Percentiles rank a stretch among this genome's conserved stretches.
These are phyloP conservation scores for Cercospora nicotianae DNA, from an alignment of 2,329 filamentous ascomycete species.

Conservation along the genomic window DNA sequence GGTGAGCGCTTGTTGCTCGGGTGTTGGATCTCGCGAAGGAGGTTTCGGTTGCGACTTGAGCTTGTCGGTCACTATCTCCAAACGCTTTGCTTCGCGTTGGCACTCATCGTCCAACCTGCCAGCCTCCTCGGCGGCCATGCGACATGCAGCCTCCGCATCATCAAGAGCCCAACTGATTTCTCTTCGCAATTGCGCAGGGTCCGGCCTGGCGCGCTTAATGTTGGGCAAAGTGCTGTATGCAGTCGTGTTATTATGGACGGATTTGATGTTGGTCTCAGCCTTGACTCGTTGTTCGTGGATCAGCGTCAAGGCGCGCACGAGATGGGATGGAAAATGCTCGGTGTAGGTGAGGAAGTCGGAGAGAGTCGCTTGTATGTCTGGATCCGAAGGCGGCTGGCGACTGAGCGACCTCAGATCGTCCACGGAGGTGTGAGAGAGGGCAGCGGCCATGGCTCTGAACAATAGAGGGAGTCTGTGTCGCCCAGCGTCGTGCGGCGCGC, in stretches of 20 bases:
- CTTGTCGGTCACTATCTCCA: slow-evolving; percentile 62
- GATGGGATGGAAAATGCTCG: slow-evolving; percentile 66
- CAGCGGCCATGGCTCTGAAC: slow-evolving; percentile 23
- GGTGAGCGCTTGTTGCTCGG: slow-evolving; percentile 37
- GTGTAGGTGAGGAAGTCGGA: slow-evolving; percentile 70
- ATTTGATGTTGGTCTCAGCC: slow-evolving; percentile 46
- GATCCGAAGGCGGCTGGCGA: slow-evolving; percentile 47
- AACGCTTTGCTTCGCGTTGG: slow-evolving; percentile 49
- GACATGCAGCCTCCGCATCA: slow-evolving; percentile 37
- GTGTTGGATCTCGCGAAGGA: slow-evolving; percentile 61
- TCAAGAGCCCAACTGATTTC: slow-evolving; percentile 56
- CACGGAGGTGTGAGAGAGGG: slow-evolving; percentile 26
- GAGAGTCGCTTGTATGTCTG: slow-evolving; percentile 65
- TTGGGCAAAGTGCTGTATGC: slow-evolving; percentile 54
- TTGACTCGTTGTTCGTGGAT: slow-evolving; percentile 55
- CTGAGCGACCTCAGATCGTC: slow-evolving; percentile 38
- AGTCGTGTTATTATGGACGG: slow-evolving; percentile 51
- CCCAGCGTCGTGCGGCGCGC: not conserved
- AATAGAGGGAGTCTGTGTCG: not conserved
- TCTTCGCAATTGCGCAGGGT: slow-evolving; percentile 53
- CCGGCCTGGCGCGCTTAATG: slow-evolving; percentile 51
- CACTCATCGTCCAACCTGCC: slow-evolving; percentile 39
- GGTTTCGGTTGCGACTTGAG: slow-evolving; percentile 62
- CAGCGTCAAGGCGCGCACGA: slow-evolving; percentile 62
- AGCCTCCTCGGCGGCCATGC: slow-evolving; percentile 41